Conservation (phyloP, 78 protist genomes). For the Speleostelium caveatum region DNA sequence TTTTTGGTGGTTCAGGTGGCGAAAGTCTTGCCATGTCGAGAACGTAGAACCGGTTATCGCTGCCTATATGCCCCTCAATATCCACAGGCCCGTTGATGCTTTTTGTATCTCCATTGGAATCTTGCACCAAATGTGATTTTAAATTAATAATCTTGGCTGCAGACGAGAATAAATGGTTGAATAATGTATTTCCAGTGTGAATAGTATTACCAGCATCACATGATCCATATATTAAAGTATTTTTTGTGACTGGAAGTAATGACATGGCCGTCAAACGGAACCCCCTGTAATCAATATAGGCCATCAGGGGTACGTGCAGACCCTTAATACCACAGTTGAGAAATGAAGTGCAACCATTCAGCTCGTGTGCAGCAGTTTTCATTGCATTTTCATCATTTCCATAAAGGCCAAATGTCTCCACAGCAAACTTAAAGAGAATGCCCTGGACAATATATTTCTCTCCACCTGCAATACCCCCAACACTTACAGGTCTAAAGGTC, state of each 20-base stretch:
- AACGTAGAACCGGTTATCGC: slow-evolving; percentile 71
- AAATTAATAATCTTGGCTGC: slow-evolving; percentile 77
- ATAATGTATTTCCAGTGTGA: slow-evolving; percentile 40
- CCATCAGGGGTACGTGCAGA: slow-evolving; percentile 80
- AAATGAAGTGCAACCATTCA: slow-evolving; percentile 74
- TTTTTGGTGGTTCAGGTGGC: slow-evolving; percentile 79
- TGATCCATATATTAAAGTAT: slow-evolving; percentile 72
- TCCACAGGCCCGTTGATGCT: slow-evolving; percentile 55
- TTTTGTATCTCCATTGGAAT: slow-evolving; percentile 25
- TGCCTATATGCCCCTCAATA: slow-evolving; percentile 81
- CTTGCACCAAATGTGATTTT: slow-evolving; percentile 69
- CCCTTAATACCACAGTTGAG: slow-evolving; percentile 72
- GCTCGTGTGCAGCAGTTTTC: slow-evolving; percentile 82
- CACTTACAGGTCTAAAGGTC: slow-evolving; percentile 82
- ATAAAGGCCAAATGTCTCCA: slow-evolving; percentile 78
- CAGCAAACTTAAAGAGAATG: slow-evolving; percentile 83
- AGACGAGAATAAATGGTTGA: slow-evolving; percentile 48
- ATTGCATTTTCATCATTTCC: slow-evolving; percentile 81
- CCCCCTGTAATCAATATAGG: slow-evolving; percentile 82
- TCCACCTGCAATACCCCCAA: slow-evolving; percentile 88
- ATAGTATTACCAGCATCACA: slow-evolving; percentile 81
- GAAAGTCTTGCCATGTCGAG: slow-evolving; percentile 75
- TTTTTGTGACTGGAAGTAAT: slow-evolving; percentile 65
- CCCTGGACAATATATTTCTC: slow-evolving; percentile 83
- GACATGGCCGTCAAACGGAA: slow-evolving; percentile 79